Percentiles rank a stretch among this genome's conserved stretches.
Conservation (phyloP, 768 basidiomycete genomes). For the Suillus americanus region DNA sequence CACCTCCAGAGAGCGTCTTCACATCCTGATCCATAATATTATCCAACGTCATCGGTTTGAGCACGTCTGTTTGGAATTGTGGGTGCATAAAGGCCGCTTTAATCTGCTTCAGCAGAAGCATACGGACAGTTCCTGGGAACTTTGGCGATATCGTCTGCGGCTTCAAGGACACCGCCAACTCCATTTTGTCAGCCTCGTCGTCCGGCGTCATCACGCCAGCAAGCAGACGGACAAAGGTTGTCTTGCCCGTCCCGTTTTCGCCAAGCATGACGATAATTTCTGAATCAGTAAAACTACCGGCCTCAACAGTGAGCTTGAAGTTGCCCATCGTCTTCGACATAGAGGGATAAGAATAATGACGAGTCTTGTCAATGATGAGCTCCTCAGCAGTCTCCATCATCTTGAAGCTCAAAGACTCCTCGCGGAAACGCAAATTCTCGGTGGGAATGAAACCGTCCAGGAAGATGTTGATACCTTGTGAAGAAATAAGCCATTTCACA, state of each 20-base stretch:
- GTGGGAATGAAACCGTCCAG: constrained; percentile 98
- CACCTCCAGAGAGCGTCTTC: constrained; percentile 97
- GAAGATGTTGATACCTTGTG: constrained; percentile 96
- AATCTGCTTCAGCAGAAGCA: constrained; percentile 92
- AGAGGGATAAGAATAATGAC: constrained; percentile 86
- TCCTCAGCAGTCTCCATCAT: constrained; percentile 98
- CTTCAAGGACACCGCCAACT: constrained; percentile 89
- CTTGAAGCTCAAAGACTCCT: constrained; percentile 95
- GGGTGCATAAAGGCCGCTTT: constrained; percentile 97
- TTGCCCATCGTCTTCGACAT: constrained; percentile 96
- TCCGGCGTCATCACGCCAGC: constrained; percentile 89
- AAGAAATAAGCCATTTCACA: constrained; percentile 5
- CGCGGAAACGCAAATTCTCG: constrained; percentile 96
- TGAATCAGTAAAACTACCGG: constrained; percentile 94
- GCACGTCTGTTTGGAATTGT: constrained; percentile 98
- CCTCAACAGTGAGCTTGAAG: constrained; percentile 94
- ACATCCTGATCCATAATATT: constrained; percentile 97
- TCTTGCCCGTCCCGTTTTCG: constrained; percentile 99
- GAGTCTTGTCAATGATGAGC: constrained; percentile 78
- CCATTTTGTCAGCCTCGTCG: constrained; percentile 75
- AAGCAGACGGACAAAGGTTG: constrained; percentile 93
- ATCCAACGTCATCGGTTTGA: constrained; percentile 97
- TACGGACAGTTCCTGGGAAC: constrained; percentile 95
- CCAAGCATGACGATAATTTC: constrained; percentile 99
- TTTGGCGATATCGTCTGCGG: constrained; percentile 98